Base-by-base conservation (phyloP, 371 early-diverging fungal species). In the Rhizopus delemar region DNA sequence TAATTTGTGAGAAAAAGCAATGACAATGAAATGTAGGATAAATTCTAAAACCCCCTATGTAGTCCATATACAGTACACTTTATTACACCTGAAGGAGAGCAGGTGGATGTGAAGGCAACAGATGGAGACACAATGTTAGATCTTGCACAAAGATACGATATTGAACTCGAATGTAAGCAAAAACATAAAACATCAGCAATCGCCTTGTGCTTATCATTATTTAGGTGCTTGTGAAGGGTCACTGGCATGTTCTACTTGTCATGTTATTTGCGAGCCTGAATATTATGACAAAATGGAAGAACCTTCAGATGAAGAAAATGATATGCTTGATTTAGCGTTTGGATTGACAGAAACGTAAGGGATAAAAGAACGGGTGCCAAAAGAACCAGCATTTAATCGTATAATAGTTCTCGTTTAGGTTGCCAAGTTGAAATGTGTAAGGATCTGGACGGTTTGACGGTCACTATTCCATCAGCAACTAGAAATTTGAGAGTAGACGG, bases 241-340 rank as follows among this genome's bases (percentile, higher is more conserved):
- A 2, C 74, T 94, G 62, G 98, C 96, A 2, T 96, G 96, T 65
- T 95, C 96, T 8, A 96, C 96, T 2, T 97, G 99, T 76, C 99
- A 99, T 72, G 93, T 99, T 51, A 90, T 99, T 53, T 75, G 95
- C 56, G 95, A 95, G 4, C 90, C 86, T 15, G 79, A 88, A 35
- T 82, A 91, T 60, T 99, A 89, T 75, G 87, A 94, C 49, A 88
- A 85, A 64, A 80, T 98, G 59, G 90, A 89, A 53, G 96, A 96
- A 65, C 97, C 99, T 5, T 85, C 92, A 2, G 99, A 99, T 65
- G 98, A 98, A 74, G 99, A 99, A 65, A 96, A 98, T 69, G 99
- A 99, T 78, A 95, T 99, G 93, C 76, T 99, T 53, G 99, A 99
- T 78, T 74, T 97, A 68, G 99, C 99, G 7, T 99, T 96, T 84